A percentile compares a stretch with the other conserved stretches of the same genome.
These are phyloP conservation scores for Leccinum sublutescens DNA, from an alignment of 768 basidiomycete genomes.

Conservation along the genomic window DNA sequence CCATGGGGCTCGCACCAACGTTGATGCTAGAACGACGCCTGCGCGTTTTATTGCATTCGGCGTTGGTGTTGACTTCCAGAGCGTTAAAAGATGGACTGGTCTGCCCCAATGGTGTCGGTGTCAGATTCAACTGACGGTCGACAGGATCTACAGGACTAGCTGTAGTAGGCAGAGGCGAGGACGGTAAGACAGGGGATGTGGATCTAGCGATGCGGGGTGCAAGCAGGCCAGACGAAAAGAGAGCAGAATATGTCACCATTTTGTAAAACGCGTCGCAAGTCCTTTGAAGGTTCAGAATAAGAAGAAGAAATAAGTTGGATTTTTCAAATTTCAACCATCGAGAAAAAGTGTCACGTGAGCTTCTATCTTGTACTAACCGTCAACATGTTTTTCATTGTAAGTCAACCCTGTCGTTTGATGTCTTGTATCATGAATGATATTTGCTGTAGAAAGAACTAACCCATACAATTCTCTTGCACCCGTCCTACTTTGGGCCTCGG, in stretches of 20 bases:
- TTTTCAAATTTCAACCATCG: too few relatives aligned
- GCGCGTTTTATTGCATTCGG: constrained; percentile 46
- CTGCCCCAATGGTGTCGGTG: constrained; percentile 34
- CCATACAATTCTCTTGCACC: constrained; percentile 96
- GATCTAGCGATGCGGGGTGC: constrained; percentile 41
- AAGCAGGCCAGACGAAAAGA: constrained; percentile 71
- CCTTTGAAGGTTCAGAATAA: not conserved
- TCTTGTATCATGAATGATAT: constrained; percentile 3
- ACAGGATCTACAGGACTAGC: constrained; percentile 29
- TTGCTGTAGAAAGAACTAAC: constrained; percentile 82
- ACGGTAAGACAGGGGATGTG: constrained; percentile 25
- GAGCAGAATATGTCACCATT: constrained; percentile 55
- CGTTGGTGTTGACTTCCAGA: constrained; percentile 16
- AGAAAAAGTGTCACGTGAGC: not conserved
- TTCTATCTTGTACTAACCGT: not conserved
- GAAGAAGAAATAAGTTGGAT: constrained; percentile 18
- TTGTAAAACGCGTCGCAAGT: constrained; percentile 12
- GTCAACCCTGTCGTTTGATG: constrained; percentile 25
- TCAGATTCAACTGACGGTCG: constrained; percentile 37
- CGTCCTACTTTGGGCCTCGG: constrained; percentile 96
- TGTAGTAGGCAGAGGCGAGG: constrained; percentile 22
- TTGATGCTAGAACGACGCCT: constrained; percentile 65
- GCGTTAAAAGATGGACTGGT: constrained; percentile 27
- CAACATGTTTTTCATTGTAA: constrained; percentile 71
- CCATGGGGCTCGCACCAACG: constrained; percentile 51